phyloP scores from a whole-genome alignment of 1,139 yeast genomes.

The Hyphopichia pseudoburtonii region DNA sequence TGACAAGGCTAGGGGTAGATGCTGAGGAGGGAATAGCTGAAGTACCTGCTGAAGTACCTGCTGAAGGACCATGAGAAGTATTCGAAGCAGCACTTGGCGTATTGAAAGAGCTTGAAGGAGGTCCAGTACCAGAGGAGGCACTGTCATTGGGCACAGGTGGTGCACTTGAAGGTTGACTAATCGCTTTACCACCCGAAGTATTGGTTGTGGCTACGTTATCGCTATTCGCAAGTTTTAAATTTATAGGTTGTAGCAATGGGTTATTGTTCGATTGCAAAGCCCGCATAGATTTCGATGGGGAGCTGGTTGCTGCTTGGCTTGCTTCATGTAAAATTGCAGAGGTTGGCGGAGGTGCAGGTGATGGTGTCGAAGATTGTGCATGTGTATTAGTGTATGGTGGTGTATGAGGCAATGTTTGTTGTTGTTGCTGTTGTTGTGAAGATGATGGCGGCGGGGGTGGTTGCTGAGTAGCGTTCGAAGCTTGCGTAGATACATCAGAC shows the following conservation, averaged over 20 bases:
- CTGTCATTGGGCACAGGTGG: neutral
- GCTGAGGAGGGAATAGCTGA: constrained; percentile 2
- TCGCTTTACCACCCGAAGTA: neutral
- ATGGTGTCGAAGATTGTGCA: constrained; percentile 30
- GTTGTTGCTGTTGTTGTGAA: constrained; percentile 8
- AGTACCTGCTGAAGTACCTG: constrained; percentile 3
- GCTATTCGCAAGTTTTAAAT: constrained; percentile 32
- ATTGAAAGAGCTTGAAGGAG: constrained; percentile 4
- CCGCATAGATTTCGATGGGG: constrained; percentile 57
- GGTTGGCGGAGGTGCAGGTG: constrained; percentile 38
- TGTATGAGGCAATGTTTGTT: constrained; percentile 28
- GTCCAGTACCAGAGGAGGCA: constrained; percentile 3
- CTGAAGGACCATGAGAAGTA: constrained; percentile 13
- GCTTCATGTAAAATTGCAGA: constrained; percentile 19
- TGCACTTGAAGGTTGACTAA: neutral
- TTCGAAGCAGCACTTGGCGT: constrained; percentile 13
- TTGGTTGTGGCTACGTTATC: neutral
- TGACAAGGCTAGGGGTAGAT: constrained; percentile 5
- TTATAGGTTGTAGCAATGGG: constrained; percentile 62
- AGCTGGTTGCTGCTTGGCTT: constrained; percentile 21
- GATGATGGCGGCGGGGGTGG: constrained; percentile 9
- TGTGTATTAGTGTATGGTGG: constrained; percentile 33
- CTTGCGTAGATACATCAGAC: too few relatives aligned
- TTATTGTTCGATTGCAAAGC: constrained; percentile 46
- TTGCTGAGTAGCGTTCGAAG: constrained; percentile 7